Base-by-base conservation (phyloP, 2,329 filamentous ascomycete species). In the Xylariaceae sp. region DNA sequence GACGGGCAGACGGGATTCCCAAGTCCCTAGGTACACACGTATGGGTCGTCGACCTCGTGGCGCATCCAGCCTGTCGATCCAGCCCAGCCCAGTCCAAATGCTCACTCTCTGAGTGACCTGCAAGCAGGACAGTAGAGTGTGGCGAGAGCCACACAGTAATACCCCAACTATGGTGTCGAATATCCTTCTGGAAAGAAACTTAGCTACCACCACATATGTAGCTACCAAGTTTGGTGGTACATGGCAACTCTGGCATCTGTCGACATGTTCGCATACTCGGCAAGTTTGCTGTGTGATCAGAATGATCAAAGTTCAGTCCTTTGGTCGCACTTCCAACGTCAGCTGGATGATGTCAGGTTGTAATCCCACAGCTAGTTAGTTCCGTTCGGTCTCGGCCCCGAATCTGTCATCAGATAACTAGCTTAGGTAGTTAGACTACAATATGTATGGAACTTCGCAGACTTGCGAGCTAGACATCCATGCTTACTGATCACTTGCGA, bases 51-150 rank as follows among this genome's bases (percentile, higher is more conserved):
- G 55, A 48, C 44, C 59, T 51, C 60, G 60, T 62, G 57, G 60
- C 60, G 60, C 48, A 53, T 56, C 59, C 49, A 52, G 59, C 56
- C 55, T 56, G 59, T 59, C 23, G 44, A 37, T 20, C 29, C 44
- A 47, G n/a, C 14, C 26, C 16, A 40, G 45, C 45, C 29, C n/a
- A 47, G 26, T 23, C n/a, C 26, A 43, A 40, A 37, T 23, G 40
- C 40, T 50, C 56, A 52, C 59, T 61, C 59, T 55, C 59, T 61
- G 59, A 53, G 58, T 58, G 55, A 60, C 60, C 57, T 62, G 60
- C 60, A 62, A 57, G 45, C 56, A 40, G 41, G 42, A 50, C 47
- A 52, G 44, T 41, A 47, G 50, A 23, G 47, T 40, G 44, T 23
- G 40, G 51, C 42, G 20, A 56, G 47, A 47, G 46, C 48, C 41